Evolutionary conservation across 192 early-diverging fungal genomes (phyloP).

Genomic region (Rhizophagus prolifer): DNA sequence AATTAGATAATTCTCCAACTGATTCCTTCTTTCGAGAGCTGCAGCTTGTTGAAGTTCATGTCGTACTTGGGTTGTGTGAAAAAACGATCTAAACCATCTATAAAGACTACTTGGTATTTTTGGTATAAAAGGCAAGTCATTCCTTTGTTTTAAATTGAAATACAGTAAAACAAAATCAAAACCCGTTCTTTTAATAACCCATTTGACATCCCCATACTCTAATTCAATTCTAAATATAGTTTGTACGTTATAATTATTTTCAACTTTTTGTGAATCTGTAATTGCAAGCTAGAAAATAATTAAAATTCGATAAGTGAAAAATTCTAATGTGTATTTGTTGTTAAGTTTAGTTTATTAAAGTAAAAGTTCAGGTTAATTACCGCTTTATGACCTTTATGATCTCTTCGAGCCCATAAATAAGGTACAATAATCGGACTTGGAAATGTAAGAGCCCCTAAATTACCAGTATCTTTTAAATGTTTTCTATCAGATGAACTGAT

Average conservation of each 20-base stretch:
- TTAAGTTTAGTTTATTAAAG: not conserved
- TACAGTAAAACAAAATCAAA: conserved; percentile 70
- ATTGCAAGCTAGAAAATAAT: conserved; percentile 47
- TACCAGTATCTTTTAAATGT: conserved; percentile 6
- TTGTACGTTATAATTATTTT: conserved; percentile 38
- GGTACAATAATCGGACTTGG: conserved; percentile 31
- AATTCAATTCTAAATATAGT: conserved; percentile 69
- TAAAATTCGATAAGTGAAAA: not conserved
- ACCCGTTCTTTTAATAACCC: conserved; percentile 66
- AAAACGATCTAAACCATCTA: conserved; percentile 1
- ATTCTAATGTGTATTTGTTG: not conserved
- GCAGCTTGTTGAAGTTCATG: conserved; percentile 37
- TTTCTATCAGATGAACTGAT: not conserved
- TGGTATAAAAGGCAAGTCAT: conserved; percentile 37
- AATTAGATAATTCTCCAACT: conserved; percentile 61
- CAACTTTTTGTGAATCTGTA: conserved; percentile 46
- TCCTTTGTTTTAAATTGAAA: conserved; percentile 57
- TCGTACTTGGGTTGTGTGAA: conserved; percentile 28
- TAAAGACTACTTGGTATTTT: conserved; percentile 30
- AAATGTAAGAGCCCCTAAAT: not conserved
- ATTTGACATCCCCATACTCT: conserved; percentile 76
- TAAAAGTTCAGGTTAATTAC: conserved; percentile 38
- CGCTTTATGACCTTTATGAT: conserved; percentile 37
- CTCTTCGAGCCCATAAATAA: conserved; percentile 34
- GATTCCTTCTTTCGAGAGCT: conserved; percentile 51